These are phyloP conservation scores for Cinchona pubescens DNA, from an alignment of 257 asterid genomes.

Conservation along the genomic window DNA sequence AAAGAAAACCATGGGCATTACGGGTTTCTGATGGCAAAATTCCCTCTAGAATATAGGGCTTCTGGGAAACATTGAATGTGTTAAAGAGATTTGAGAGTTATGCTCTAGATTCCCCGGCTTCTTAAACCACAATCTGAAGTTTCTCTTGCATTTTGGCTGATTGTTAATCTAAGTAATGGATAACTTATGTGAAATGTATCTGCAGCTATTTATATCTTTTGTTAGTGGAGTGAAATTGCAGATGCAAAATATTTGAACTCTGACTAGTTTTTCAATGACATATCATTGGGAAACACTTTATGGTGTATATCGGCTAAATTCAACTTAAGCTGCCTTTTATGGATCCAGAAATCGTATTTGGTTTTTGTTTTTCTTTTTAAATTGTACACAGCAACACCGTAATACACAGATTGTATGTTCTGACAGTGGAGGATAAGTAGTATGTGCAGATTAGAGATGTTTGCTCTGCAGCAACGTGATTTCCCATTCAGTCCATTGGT, in stretches of 20 bases:
- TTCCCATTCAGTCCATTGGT: neutral
- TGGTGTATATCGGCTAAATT: neutral
- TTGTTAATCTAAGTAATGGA: neutral
- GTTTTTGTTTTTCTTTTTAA: neutral
- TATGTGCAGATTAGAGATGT: neutral
- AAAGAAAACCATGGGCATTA: neutral
- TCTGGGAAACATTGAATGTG: neutral
- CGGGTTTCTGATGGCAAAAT: neutral
- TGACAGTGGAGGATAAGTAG: no score
- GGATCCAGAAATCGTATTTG: neutral
- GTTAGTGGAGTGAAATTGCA: neutral
- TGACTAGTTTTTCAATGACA: neutral
- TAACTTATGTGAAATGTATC: neutral
- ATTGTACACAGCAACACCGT: neutral
- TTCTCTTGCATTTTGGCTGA: neutral
- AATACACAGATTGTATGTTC: neutral
- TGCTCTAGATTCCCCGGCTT: neutral
- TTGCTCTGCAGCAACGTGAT: neutral
- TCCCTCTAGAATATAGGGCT: neutral
- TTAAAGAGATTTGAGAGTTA: neutral
- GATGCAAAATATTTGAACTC: neutral
- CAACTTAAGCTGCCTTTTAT: neutral
- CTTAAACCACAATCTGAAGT: neutral
- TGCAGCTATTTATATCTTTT: neutral
- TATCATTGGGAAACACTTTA: neutral